Evolutionary conservation across 305 asterid genomes (phyloP).

Genomic region (Ajuga reptans): DNA sequence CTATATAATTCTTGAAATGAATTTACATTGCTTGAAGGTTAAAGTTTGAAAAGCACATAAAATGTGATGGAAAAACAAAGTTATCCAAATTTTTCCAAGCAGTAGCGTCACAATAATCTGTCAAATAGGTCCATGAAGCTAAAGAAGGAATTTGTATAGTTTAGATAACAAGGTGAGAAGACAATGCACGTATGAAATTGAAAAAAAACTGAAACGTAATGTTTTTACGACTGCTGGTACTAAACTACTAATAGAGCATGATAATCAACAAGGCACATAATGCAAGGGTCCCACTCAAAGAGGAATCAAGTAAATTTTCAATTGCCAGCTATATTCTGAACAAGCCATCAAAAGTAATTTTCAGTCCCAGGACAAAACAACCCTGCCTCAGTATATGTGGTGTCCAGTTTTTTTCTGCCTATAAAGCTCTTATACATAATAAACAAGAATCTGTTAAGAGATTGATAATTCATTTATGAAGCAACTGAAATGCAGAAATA

Average conservation of each 20-base stretch:
- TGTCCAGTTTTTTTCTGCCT: neutral
- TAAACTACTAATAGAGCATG: neutral
- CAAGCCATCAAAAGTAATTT: neutral
- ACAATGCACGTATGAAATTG: neutral
- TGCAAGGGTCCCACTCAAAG: neutral
- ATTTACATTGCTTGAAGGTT: neutral
- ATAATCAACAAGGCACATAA: neutral
- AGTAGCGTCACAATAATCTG: neutral
- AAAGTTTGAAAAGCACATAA: neutral
- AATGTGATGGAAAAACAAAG: neutral
- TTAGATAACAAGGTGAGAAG: neutral
- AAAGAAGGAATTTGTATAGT: neutral
- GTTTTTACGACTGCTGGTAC: neutral
- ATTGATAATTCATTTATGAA: neutral
- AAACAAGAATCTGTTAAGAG: neutral
- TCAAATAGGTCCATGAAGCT: neutral
- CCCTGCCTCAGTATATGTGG: neutral
- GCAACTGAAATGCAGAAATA: neutral
- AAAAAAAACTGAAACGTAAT: neutral
- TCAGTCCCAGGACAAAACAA: neutral
- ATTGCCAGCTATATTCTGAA: neutral
- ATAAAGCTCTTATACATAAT: neutral
- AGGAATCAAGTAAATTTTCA: neutral
- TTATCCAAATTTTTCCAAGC: neutral
- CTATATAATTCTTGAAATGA: neutral